Base-by-base conservation (phyloP, 257 asterid genomes). In the Solanum clarkiae region DNA sequence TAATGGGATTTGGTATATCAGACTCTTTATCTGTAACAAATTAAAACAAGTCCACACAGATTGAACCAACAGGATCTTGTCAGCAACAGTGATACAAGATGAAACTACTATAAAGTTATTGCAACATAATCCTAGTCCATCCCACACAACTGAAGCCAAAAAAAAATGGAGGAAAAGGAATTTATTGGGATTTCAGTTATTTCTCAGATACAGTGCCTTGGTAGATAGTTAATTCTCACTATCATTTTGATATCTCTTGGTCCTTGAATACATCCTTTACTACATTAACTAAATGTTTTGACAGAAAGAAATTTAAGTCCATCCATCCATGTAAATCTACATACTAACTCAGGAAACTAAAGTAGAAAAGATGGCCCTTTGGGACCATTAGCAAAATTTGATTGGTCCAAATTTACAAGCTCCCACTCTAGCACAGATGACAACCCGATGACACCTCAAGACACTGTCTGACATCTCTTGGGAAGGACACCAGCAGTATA, bases 21-120 rank as follows among this genome's bases (percentile, higher is more conserved):
- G 96, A 91, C 98, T 95, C 87, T 70, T 70, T 70, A 70, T 70
- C 98, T 97, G 97, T 66, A 49, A 18, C 80, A 66, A 83, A 83
- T 66, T 66, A 65, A 54, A 22, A 66, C 4, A 4, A 29, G 15
- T 63, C 72, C 22, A 29, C 44, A 51, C 17, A 47, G 49, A 63
- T 83, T 47, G 80, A 51, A 83, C 66, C 49, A 24, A 53, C n/a
- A 83, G 18, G 45, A 26, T 71, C 47, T 66, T 83, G 66, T 66
- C 63, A 82, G 72, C 62, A 71, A 54, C 62, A 62, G 62, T 42
- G 54, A 51, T 24, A 40, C 72, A 59, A 68, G 57, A 10, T 2
- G 17, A 22, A 80, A 80, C 70, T 47, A 65, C 24, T 42, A 17
- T 24, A 51, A 14, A 82, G 77, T 8, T 24, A 62, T 20, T 8